Evolutionary conservation across 768 basidiomycete genomes (phyloP).

Genomic region (Russula vinacea): DNA sequence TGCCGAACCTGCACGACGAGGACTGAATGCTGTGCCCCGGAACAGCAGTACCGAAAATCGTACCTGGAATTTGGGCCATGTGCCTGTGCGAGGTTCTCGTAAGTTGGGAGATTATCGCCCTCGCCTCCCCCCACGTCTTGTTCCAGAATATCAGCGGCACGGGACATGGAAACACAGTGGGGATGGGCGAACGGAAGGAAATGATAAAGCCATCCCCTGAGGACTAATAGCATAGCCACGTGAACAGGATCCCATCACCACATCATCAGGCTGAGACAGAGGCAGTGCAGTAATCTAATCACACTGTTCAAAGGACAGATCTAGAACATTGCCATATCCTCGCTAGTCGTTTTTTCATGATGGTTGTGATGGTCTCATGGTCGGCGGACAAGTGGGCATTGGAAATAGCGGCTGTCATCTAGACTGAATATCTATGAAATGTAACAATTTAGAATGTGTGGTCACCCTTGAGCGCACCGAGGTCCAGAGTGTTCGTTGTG

Average conservation of each 20-base stretch:
- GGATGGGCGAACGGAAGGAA: neutral
- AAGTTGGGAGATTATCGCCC: constrained; percentile 69
- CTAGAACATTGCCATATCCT: neutral
- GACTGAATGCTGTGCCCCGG: neutral
- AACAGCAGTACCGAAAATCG: constrained; percentile 16
- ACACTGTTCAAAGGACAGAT: neutral
- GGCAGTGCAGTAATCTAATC: neutral
- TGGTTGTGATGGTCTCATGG: neutral
- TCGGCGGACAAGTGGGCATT: neutral
- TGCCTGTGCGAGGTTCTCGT: constrained; percentile 73
- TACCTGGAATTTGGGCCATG: constrained; percentile 82
- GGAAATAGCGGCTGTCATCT: neutral
- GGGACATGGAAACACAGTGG: constrained; percentile 19
- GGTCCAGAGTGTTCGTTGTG: neutral
- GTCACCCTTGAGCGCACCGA: neutral
- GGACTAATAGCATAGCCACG: neutral
- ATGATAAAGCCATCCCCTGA: neutral
- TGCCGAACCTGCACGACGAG: constrained; percentile 59
- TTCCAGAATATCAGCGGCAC: constrained; percentile 36
- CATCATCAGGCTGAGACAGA: neutral
- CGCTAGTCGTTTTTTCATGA: neutral
- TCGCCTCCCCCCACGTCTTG: constrained; percentile 46
- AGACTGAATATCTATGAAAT: neutral
- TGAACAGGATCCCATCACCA: constrained; percentile 1
- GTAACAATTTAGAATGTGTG: neutral